Evolutionary conservation across 2,329 filamentous ascomycete species (phyloP).

Genomic region (Xylariomycetidae sp.): DNA sequence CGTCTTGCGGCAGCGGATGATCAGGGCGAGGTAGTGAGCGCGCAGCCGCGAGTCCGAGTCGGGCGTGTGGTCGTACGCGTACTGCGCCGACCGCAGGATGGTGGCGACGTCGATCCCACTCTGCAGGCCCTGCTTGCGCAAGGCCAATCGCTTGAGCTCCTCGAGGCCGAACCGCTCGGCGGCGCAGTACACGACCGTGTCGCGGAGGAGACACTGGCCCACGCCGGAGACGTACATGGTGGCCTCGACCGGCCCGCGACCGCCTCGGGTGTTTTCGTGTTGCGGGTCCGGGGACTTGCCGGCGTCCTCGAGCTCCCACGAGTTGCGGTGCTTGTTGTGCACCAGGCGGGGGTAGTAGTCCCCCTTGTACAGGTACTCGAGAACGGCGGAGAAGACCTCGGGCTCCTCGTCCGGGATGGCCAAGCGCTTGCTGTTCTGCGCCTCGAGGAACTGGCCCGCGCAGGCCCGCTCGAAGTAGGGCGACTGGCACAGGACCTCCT

Average conservation of each 20-base stretch:
- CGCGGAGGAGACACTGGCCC: slow-evolving; percentile 73
- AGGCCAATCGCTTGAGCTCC: slow-evolving; percentile 82
- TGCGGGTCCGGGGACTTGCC: slow-evolving; percentile 28
- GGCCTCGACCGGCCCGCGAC: slow-evolving; percentile 50
- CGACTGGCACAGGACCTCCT: slow-evolving; percentile 82
- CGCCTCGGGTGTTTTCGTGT: slow-evolving; percentile 26
- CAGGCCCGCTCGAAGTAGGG: slow-evolving; percentile 74
- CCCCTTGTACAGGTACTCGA: slow-evolving; percentile 96
- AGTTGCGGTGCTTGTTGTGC: slow-evolving; percentile 78
- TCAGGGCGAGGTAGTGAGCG: slow-evolving; percentile 94
- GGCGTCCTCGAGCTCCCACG: slow-evolving; percentile 81
- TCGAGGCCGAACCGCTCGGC: slow-evolving; percentile 87
- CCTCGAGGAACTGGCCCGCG: slow-evolving; percentile 66
- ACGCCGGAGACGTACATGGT: slow-evolving; percentile 72
- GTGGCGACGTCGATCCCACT: slow-evolving; percentile 86
- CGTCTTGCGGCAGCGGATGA: slow-evolving; percentile 93
- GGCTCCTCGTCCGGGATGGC: slow-evolving; percentile 73
- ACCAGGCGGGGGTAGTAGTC: slow-evolving; percentile 90
- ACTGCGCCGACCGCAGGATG: slow-evolving; percentile 87
- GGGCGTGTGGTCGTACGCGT: slow-evolving; percentile 91
- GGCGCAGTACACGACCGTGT: slow-evolving; percentile 92
- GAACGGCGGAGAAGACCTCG: slow-evolving; percentile 85
- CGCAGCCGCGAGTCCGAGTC: slow-evolving; percentile 88
- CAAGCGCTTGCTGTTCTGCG: slow-evolving; percentile 71
- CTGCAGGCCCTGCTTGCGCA: slow-evolving; percentile 93